Percentiles rank a stretch among this genome's conserved stretches.
Conservation (phyloP, 495 filamentous ascomycete genomes). For the Talaromyces ruber region DNA sequence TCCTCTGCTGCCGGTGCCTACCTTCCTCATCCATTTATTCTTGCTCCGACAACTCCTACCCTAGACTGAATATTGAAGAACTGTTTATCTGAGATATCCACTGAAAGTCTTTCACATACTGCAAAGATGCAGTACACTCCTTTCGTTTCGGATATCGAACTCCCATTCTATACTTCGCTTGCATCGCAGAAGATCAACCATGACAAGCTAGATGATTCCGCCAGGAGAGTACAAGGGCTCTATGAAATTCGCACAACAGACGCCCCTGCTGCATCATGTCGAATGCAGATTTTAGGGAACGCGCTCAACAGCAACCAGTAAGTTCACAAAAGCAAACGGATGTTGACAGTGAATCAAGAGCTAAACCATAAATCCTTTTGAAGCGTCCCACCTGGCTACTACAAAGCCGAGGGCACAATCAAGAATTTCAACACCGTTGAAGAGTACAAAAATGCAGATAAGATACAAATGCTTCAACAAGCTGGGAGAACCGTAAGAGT, state of each 20-base stretch:
- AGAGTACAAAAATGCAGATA: constrained; percentile 75
- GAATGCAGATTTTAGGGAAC: constrained; percentile 81
- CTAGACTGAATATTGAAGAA: not conserved
- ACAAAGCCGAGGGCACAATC: constrained; percentile 85
- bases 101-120: not conserved
- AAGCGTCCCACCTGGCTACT: constrained; percentile 64
- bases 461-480: constrained; percentile 59
- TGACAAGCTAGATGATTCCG: constrained; percentile 91
- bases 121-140: constrained; percentile 58
- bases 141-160: constrained; percentile 87
- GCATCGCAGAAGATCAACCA: constrained; percentile 88
- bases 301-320: constrained; percentile 78
- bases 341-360: not conserved
- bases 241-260: constrained; percentile 74
- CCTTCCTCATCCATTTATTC: not conserved
- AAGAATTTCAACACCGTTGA: constrained; percentile 96
- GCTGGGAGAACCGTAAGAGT: constrained; percentile 63
- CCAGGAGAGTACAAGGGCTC: constrained; percentile 74
- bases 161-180: constrained; percentile 86
- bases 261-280: constrained; percentile 60
- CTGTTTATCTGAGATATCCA: not conserved
- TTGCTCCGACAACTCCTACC: not conserved
- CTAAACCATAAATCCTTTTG: not conserved
- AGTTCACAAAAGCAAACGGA: constrained; percentile 19
- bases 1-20: not conserved